These are phyloP conservation scores for Boletus rubropictus DNA, from an alignment of 768 basidiomycete genomes.

Conservation along the genomic window DNA sequence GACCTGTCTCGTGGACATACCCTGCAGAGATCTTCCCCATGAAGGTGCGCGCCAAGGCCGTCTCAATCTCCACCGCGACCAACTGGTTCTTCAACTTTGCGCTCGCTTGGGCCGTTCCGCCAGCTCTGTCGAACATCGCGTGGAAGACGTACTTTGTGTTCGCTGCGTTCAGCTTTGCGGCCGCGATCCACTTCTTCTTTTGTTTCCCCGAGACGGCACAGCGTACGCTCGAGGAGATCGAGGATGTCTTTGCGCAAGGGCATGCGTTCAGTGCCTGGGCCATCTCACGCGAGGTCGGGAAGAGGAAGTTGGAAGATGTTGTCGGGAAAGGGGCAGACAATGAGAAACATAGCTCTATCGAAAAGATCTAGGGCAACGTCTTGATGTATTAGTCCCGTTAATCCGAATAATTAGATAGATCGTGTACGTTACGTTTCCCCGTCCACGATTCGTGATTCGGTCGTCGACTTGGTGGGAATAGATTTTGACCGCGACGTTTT, in stretches of 20 bases:
- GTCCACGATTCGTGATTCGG: not conserved
- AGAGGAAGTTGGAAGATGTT: constrained; percentile 53
- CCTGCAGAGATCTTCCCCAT: constrained; percentile 66
- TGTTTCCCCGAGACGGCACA: constrained; percentile 77
- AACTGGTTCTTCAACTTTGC: constrained; percentile 73
- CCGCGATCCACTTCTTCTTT: constrained; percentile 67
- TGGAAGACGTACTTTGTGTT: constrained; percentile 79
- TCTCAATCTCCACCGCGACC: constrained; percentile 36
- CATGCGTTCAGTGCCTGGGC: constrained; percentile 70
- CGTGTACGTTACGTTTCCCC: not conserved
- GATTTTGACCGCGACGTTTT: too few species aligned
- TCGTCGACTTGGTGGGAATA: too few species aligned
- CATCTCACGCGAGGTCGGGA: constrained; percentile 55
- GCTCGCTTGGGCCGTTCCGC: constrained; percentile 71
- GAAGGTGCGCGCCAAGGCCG: constrained; percentile 61
- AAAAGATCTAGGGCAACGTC: not conserved
- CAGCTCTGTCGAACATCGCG: constrained; percentile 58
- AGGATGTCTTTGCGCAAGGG: constrained; percentile 68
- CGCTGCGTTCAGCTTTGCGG: constrained; percentile 69
- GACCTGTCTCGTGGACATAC: constrained; percentile 74
- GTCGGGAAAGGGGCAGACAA: constrained; percentile 15
- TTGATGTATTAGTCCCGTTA: not conserved
- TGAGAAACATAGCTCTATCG: constrained; percentile 6
- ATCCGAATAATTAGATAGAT: too few species aligned
- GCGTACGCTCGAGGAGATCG: constrained; percentile 71